Evolutionary conservation across 2,329 filamentous ascomycete genomes (phyloP), one percentile per base, ranked within the genome.

Genomic region (Tetracladium maxilliforme): DNA sequence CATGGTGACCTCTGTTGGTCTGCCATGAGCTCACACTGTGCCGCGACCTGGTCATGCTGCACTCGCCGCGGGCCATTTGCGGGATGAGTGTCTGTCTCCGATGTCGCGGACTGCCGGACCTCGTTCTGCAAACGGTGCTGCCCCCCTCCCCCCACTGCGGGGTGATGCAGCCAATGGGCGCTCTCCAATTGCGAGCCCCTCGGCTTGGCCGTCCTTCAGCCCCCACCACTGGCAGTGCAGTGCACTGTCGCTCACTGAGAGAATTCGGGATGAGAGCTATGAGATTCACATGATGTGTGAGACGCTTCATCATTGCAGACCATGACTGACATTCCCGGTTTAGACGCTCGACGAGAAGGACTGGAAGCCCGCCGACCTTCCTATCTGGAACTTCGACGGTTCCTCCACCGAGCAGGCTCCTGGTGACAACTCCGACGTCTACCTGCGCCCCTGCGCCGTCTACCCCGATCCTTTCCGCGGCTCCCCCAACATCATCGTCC

Each of bases 361-460:
- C 14, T 40, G 43, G 32, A 44, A 33, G 33, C 52, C 74, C 34
- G 64, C 70, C 30, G 73, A 80, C 35, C 72, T 81, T 34, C 70
- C 75, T 42, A 74, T 81, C 57, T 81, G 75, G 76, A 81, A 80
- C 60, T 81, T 81, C 45, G 76, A 82, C 51, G 87, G 87, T 47
- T 93, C 83, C 30, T 93, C 84, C 10, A 94, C 84, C 40, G 75
- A 69, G 40, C 87, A 95, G 58, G 87, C 87, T 24, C 82, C 83
- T 20, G 84, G 86, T 44, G 80, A 92, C 56, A 90, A 95, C 72
- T 93, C 83, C 23, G 87, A 95, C 58, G 81, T 94, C 64, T 94
- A 93, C 70, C 81, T 95, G 42, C 78, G 82, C 49, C 86, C 86
- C 31, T 71, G 80, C 35, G 82, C 84, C 42, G 73, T 86, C 58